Percentiles rank a stretch among this genome's conserved stretches.
These are phyloP conservation scores for Penicillium sp. DNA, from an alignment of 2,329 filamentous ascomycete genomes.

Conservation along the genomic window DNA sequence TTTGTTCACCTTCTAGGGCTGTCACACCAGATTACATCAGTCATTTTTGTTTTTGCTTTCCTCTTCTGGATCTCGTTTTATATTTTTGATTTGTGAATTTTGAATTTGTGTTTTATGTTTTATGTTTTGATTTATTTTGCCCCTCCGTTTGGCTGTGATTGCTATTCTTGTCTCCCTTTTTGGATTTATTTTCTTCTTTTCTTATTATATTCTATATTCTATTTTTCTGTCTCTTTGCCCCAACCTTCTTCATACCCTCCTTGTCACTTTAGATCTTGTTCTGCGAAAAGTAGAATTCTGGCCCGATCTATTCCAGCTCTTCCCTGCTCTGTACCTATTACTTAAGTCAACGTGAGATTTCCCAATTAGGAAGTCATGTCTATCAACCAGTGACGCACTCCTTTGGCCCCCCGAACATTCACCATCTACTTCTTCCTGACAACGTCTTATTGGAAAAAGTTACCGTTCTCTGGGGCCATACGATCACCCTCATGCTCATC, in stretches of 20 bases:
- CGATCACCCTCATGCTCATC: neutral
- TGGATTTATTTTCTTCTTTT: neutral
- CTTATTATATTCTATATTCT: neutral
- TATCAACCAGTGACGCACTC: conserved; percentile 22
- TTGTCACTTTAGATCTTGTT: neutral
- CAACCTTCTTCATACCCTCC: neutral
- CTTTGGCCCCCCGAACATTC: conserved; percentile 8
- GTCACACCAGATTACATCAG: conserved; percentile 26
- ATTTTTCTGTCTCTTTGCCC: neutral
- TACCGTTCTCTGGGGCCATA: neutral
- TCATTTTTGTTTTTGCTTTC: conserved; percentile 18
- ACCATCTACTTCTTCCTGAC: conserved; percentile 9
- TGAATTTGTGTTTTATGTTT: conserved; percentile 8
- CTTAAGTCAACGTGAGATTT: conserved; percentile 6
- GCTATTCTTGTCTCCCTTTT: conserved; percentile 2
- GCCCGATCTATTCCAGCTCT: conserved; percentile 1
- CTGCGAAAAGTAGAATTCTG: neutral
- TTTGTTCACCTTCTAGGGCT: conserved; percentile 8
- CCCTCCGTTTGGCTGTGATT: conserved; percentile 8
- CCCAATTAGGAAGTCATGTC: conserved; percentile 18
- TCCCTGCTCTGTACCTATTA: neutral
- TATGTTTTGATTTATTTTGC: conserved; percentile 7
- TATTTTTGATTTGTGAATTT: conserved; percentile 3
- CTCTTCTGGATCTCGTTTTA: conserved; percentile 8
- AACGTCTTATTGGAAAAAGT: conserved; percentile 4